Percentiles rank a stretch among this genome's conserved stretches.
Evolutionary conservation across 108 stramenopile species (phyloP).

Genomic region (Skeletonema costatum): DNA sequence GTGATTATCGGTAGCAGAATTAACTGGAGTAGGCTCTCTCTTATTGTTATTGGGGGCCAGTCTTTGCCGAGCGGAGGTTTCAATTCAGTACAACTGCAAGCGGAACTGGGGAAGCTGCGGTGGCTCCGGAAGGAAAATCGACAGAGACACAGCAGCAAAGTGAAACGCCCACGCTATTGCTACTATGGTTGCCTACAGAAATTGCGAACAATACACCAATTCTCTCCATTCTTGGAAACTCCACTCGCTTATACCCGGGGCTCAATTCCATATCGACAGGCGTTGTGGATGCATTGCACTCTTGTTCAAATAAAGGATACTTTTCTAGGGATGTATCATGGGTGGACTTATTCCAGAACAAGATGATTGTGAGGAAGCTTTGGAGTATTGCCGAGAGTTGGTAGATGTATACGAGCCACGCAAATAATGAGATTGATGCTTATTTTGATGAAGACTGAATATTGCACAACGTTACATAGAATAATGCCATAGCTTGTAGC

Average conservation of each 20-base stretch:
- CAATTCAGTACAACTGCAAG: neutral
- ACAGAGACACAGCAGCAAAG: neutral
- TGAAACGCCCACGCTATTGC: neutral
- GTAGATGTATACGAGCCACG: conserved; percentile 60
- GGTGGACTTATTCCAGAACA: conserved; percentile 69
- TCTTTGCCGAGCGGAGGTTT: conserved; percentile 11
- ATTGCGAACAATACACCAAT: conserved; percentile 31
- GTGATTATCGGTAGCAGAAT: conserved; percentile 52
- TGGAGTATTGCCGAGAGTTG: conserved; percentile 62
- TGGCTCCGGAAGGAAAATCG: neutral
- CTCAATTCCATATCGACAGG: conserved; percentile 50
- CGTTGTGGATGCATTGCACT: conserved; percentile 56
- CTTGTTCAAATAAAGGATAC: conserved; percentile 53
- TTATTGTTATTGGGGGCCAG: conserved; percentile 70
- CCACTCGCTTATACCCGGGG: conserved; percentile 56
- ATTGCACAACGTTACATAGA: too few relatives aligned
- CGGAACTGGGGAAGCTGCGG: neutral
- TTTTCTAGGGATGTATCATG: conserved; percentile 66
- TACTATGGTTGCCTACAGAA: neutral
- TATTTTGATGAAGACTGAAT: too few relatives aligned
- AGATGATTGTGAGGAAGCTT: conserved; percentile 79
- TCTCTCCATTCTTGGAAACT: conserved; percentile 71
- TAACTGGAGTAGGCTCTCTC: conserved; percentile 62
- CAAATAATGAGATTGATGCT: too few relatives aligned
- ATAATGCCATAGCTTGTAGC: too few relatives aligned